These are phyloP conservation scores for Lignosus rhinocerotis DNA, from an alignment of 1,284 basidiomycete genomes.

Conservation along the genomic window DNA sequence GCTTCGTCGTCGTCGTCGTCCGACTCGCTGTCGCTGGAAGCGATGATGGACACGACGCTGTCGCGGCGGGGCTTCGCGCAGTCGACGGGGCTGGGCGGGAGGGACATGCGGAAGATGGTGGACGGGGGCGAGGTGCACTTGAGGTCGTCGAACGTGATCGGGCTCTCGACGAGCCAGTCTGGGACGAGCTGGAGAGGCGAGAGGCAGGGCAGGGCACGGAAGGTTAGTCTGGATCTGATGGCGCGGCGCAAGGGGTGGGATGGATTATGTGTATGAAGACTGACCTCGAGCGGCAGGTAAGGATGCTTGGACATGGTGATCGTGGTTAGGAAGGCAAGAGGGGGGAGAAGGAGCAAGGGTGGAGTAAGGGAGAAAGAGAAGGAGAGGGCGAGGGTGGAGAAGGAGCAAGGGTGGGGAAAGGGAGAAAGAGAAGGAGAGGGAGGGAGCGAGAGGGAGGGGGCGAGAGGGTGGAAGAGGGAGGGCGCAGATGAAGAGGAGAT, in stretches of 20 bases:
- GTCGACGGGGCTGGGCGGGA: conserved; percentile 4
- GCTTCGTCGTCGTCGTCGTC: conserved; percentile 1
- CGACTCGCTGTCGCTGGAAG: background rate
- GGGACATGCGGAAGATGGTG: conserved; percentile 24
- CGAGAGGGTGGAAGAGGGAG: too few relatives aligned
- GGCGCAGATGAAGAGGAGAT: too few relatives aligned
- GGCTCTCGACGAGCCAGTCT: conserved; percentile 23
- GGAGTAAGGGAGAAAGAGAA: background rate
- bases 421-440: too few relatives aligned
- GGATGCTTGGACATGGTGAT: conserved; percentile 1
- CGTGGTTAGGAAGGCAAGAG: background rate
- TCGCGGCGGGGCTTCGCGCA: background rate
- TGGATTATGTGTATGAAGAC: background rate
- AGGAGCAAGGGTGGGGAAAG: too few relatives aligned
- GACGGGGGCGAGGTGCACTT: conserved; percentile 17
- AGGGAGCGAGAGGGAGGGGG: too few relatives aligned
- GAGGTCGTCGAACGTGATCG: conserved; percentile 22
- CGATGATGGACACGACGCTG: conserved; percentile 5
- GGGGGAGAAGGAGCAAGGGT: background rate
- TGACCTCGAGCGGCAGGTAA: conserved; percentile 15
- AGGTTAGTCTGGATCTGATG: background rate
- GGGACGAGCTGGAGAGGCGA: conserved; percentile 12
- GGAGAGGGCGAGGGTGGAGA: too few relatives aligned
- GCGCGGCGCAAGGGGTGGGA: background rate
- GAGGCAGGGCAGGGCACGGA: too few relatives aligned